Percentiles rank a stretch among this genome's conserved stretches.
These are phyloP conservation scores for Apiotrichum veenhuisii DNA, from an alignment of 1,284 basidiomycete genomes.

Conservation along the genomic window DNA sequence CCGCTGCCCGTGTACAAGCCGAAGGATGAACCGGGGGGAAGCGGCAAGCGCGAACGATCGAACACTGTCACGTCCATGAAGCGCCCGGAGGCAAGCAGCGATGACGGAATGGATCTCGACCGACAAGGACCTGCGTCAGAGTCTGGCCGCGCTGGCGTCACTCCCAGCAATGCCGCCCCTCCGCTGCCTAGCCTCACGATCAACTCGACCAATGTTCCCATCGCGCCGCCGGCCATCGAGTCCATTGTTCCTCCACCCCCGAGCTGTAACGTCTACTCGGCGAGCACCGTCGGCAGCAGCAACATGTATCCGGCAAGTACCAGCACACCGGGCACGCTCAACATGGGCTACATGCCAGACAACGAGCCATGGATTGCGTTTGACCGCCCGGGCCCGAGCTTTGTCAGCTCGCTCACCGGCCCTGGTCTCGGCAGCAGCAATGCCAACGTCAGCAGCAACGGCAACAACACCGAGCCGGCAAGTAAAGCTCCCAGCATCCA, in stretches of 20 bases:
- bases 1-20: conserved; percentile 15
- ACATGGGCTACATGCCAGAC: neutral
- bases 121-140: neutral
- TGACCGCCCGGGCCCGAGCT: neutral
- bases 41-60: conserved; percentile 1
- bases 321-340: neutral
- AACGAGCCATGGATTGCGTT: conserved; percentile 5
- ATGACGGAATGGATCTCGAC: conserved; percentile 1
- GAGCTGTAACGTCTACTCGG: neutral
- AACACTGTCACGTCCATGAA: conserved; percentile 2
- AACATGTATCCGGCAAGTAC: neutral
- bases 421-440: no score
- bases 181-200: no score
- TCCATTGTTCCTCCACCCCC: neutral
- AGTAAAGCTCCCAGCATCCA: conserved; percentile 19
- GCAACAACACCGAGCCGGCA: conserved; percentile 5
- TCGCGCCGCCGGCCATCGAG: neutral
- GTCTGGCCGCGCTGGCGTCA: neutral
- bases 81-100: neutral
- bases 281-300: neutral
- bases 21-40: conserved; percentile 6
- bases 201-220: neutral
- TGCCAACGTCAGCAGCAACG: neutral
- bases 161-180: neutral
- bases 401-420: neutral